Conservation (phyloP, 2,329 filamentous ascomycete genomes). For the Bipolaris sorokiniana region DNA sequence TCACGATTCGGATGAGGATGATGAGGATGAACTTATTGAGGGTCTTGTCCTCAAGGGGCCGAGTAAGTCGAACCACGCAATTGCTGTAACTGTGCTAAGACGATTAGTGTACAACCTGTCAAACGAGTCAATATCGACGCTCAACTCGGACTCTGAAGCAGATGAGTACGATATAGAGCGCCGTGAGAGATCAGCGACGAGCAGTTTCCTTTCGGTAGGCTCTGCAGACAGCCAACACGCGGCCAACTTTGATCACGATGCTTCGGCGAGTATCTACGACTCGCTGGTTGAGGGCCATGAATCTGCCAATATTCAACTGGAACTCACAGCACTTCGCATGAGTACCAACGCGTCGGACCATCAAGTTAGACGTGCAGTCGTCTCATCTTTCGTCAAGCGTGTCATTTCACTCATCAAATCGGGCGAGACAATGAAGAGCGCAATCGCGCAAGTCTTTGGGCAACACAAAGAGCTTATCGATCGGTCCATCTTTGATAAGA, state of each 20-base stretch:
- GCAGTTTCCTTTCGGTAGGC: constrained; percentile 75
- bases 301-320: constrained; percentile 86
- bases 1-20: constrained; percentile 63
- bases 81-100: constrained; percentile 18
- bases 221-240: constrained; percentile 63
- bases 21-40: constrained; percentile 63
- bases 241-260: constrained; percentile 82
- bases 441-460: constrained; percentile 51
- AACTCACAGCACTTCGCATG: constrained; percentile 92
- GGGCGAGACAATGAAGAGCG: constrained; percentile 47
- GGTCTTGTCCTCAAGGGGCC: constrained; percentile 47
- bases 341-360: constrained; percentile 87
- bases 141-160: constrained; percentile 60
- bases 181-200: constrained; percentile 65
- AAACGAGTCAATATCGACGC: constrained; percentile 67
- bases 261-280: constrained; percentile 84
- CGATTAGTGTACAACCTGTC: constrained; percentile 58
- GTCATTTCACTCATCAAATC: constrained; percentile 71
- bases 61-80: constrained; percentile 29
- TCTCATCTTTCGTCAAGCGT: constrained; percentile 81
- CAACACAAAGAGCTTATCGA: constrained; percentile 66
- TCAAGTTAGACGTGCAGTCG: constrained; percentile 85
- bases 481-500: constrained; percentile 64
- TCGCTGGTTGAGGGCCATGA: constrained; percentile 74
- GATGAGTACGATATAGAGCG: constrained; percentile 52